Base-by-base conservation (phyloP, 768 basidiomycete species). In the Trametes villosa region DNA sequence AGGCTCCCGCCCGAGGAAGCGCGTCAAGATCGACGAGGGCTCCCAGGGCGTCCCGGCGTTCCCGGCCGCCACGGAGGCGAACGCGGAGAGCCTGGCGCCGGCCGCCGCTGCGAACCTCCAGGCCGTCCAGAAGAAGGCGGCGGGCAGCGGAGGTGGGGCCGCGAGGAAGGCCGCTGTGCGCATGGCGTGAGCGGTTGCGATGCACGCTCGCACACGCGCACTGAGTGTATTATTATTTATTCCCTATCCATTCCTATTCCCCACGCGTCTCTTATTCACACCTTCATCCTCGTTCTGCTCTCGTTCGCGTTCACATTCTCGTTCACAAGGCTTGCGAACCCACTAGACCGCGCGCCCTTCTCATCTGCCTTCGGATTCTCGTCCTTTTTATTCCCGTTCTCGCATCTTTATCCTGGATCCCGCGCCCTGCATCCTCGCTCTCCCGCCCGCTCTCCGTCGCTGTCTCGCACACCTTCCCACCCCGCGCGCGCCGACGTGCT, bases 1-100 rank as follows among this genome's bases (percentile, higher is more conserved):
- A 12, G n/a, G 5, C 20, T 13, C 46, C 27, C 62, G 47, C 2
- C 34, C 56, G 40, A 27, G 45, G 51, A 63, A 63, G 56, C 61
- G 61, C 18, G 56, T 40, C 34, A 57, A 57, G 55, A 38, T 51
- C 13, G 47, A 55, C 33, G 46, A 13, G 15, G 20, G 20, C 24
- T 7, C 6, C 20, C 22, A 26, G 22, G 44, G 13, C 11, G 15
- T 26, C 22, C 22, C 9, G 44, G 22, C 44, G 15, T 26, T 11
- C 2, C 2, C 34, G 34, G 29, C 33, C 9, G n/a, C 29, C n/a
- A 53, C 41, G 26, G 34, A 45, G 40, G 26, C 34, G 30, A 47
- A 46, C 34, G 59, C 46, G 46, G 61, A 62, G 34, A 52, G 33
- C 44, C 34, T 52, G 34, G 40, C 54, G 24, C 24, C 52, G 24